Evolutionary conservation across 2,329 filamentous ascomycete species (phyloP), one percentile per base, ranked within the genome.

Genomic region (Madurella mycetomatis): DNA sequence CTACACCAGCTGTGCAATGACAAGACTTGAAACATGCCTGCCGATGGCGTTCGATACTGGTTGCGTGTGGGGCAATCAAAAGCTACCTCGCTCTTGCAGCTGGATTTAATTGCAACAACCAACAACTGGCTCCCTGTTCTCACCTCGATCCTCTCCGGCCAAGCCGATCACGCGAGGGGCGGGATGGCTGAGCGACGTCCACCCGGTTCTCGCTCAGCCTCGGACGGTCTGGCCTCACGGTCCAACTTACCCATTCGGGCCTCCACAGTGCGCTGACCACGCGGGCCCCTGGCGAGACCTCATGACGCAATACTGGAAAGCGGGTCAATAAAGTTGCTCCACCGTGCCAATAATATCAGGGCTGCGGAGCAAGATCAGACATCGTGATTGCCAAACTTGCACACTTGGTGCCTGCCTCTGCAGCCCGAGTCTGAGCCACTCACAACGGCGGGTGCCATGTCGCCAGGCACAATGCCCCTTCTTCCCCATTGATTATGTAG

Each of bases 261-360:
- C 17, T 15, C 32, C 53, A 58, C 56, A 56, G 53, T 58, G 53
- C 47, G 51, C 43, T n/a, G 16, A 49, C 39, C 17, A 32, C 45
- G 49, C 41, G 46, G 47, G 53, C 46, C 16, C 19, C 15, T 16
- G 31, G 37, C 4, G 40, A 43, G 30, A 53, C 47, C 41, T 47
- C 34, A n/a, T 39, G 18, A 48, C 40, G 49, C 49, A 49, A 53
- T 44, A 41, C 32, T 37, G 16, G 37, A 25, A 41, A 43, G 42
- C 19, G 49, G 45, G 46, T 17, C 11, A 44, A 17, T 9, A 9
- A 43, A 31, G 41, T 48, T 40, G 44, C 52, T 45, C 46, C 45
- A 55, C 51, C 16, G 55, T 54, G 55, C 13, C 47, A 54, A 51
- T 41, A 48, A 31, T 17, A 34, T 37, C 42, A 37, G n/a, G 31